Evolutionary conservation across 1,284 basidiomycete species (phyloP).

Genomic region (Violaceomyces palustris): DNA sequence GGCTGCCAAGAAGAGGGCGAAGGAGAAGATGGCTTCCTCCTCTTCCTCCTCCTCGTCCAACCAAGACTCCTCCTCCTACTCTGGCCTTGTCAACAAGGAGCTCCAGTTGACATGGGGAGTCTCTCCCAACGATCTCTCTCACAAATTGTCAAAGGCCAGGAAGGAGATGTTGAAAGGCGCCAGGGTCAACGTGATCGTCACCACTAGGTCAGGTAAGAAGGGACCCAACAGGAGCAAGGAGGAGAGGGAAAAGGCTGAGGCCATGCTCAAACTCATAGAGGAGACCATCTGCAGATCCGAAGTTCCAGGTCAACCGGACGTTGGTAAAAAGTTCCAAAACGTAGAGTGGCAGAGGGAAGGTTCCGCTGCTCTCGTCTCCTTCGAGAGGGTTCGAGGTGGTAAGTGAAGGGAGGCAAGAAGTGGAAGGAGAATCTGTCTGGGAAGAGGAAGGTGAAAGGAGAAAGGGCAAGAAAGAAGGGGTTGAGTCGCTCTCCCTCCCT

Average conservation of each 20-base stretch:
- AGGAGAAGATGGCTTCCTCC: neutral
- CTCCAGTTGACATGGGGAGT: constrained; percentile 42
- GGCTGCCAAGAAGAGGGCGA: constrained; percentile 14
- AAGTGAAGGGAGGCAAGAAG: constrained; percentile 1
- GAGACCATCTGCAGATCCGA: too few species aligned
- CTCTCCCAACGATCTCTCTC: constrained; percentile 31
- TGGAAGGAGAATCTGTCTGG: neutral
- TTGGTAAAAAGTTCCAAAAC: too few species aligned
- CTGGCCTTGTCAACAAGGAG: too few species aligned
- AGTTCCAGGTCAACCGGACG: too few species aligned
- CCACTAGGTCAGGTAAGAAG: constrained; percentile 14
- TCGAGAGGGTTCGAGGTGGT: constrained; percentile 7
- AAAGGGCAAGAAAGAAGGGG: too few species aligned
- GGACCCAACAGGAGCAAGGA: too few species aligned
- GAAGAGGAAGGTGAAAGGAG: neutral
- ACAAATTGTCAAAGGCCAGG: constrained; percentile 31
- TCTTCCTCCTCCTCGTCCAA: neutral
- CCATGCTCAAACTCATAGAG: too few species aligned
- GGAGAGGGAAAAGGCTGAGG: too few species aligned
- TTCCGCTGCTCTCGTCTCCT: constrained; percentile 15
- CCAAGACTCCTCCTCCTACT: neutral
- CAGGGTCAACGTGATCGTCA: constrained; percentile 19
- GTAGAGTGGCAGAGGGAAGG: constrained; percentile 23
- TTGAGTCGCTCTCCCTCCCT: too few species aligned
- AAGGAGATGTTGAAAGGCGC: constrained; percentile 26